Evolutionary conservation across 768 basidiomycete species (phyloP), one percentile per base, ranked within the genome.

Genomic region (Nidularia sp.): DNA sequence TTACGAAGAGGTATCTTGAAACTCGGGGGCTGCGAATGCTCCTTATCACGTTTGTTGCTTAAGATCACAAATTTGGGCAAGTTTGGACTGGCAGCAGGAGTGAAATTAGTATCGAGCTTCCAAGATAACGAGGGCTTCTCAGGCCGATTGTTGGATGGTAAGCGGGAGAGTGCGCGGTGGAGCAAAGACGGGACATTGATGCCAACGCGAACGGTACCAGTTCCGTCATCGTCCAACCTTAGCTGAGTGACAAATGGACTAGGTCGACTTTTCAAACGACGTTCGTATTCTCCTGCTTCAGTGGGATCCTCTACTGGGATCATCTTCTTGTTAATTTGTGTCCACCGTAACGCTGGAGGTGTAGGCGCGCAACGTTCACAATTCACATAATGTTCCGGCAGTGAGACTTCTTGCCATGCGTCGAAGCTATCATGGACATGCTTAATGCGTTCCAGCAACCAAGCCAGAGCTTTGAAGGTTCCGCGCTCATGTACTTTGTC

Each of bases 211-310:
- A 95, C 85, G 35, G 75, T 76, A 0, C 93, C 94, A 3, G 74
- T 65, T 15, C 81, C 81, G 41, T 82, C 67, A 18, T 83, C 79
- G 50, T 80, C 78, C 29, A 88, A 65, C 58, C 79, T 86, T 32
- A 94, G 77, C 62, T 94, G 92, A 0, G 93, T 89, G 49, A 95
- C 80, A 64, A 97, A 93, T 0, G 94, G 86, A 45, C 75, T 82
- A 0, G 95, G 95, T 15, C 95, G 84, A 51, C 79, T 76, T 70
- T 98, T 98, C 52, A 98, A 75, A 18, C 86, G 79, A 49, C 90
- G 84, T 64, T 98, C 95, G 62, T 92, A 97, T 61, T 85, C 80
- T 5, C 93, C 93, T 42, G 95, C 94, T 62, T 96, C 83, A 8
- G 84, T 74, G 13, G 89, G 79, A 60, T 97, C 90, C 61, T 98